Base-by-base conservation (phyloP, 2,329 filamentous ascomycete genomes). In the Onygenales sp. region DNA sequence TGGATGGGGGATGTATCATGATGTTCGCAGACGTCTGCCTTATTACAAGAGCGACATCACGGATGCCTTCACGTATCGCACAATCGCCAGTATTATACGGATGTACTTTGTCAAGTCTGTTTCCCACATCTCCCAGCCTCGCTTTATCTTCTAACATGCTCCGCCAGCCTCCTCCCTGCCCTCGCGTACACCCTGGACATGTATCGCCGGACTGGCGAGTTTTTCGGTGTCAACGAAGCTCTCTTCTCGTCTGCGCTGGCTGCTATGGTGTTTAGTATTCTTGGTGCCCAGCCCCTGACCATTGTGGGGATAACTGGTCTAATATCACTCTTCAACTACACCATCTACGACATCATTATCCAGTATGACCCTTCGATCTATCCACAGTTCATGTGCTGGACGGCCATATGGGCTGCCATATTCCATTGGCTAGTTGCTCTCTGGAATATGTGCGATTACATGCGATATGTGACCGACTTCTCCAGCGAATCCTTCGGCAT, bases 171-270 rank as follows among this genome's bases (percentile, higher is more conserved):
- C 1, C 70, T 83, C 3, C 80, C 80, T 4, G 80, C 80, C 0
- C 68, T 83, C 3, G 80, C 80, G 2, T 83, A 80, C 57, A 76
- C 76, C 2, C 67, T 82, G 14, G 79, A 83, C 61, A 82, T 82
- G 77, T 73, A 76, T 52, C 72, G 78, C 6, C 70, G 76, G 13
- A 82, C 79, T 0, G 74, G 73, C 27, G 69, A 72, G 14, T 80
- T 78, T 65, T 81, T 75, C 56, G 79, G 79, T 37, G 71, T 82
- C 61, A 82, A 81, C 54, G 77, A 81, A 61, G 76, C 73, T 0
- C 68, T 81, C 2, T 77, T 81, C 58, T 71, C 77, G 1, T 80
- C 77, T 0, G 78, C 75, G 2, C 62, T 81, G n/a, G 77, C 76
- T 2, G 77, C 77, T 2, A 72, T 80, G 58, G 73, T 81, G 1